Conservation (phyloP, 768 basidiomycete species). For the Postia placenta region DNA sequence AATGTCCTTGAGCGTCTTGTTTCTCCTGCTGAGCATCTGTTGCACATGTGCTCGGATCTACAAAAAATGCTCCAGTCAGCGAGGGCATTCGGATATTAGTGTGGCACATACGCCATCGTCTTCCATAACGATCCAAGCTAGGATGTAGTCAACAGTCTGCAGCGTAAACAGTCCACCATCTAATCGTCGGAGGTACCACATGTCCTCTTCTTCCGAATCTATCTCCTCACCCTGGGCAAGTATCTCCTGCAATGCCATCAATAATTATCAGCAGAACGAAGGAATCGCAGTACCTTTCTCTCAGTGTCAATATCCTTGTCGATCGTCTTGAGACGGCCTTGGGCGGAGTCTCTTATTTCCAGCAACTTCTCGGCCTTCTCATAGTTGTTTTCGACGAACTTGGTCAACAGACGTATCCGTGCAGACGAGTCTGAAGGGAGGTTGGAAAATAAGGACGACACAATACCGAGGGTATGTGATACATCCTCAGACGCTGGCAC, state of each 20-base stretch:
- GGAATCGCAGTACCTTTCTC: slow-evolving; percentile 47
- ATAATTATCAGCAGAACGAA: not conserved
- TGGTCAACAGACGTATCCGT: slow-evolving; percentile 78
- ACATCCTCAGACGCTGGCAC: slow-evolving; percentile 71
- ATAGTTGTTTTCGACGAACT: slow-evolving; percentile 90
- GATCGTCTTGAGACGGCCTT: slow-evolving; percentile 48
- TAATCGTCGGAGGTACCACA: slow-evolving; percentile 80
- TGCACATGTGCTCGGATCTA: slow-evolving; percentile 75
- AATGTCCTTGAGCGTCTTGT: slow-evolving; percentile 64
- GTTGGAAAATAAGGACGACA: slow-evolving; percentile 83
- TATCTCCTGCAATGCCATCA: slow-evolving; percentile 48
- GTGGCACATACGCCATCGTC: slow-evolving; percentile 81
- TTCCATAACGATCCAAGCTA: slow-evolving; percentile 96
- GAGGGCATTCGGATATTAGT: slow-evolving; percentile 1
- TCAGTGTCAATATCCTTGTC: slow-evolving; percentile 68
- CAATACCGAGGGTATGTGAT: slow-evolving; percentile 82
- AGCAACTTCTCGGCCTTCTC: slow-evolving; percentile 93
- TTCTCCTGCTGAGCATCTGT: slow-evolving; percentile 72
- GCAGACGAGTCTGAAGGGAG: slow-evolving; percentile 78
- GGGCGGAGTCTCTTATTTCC: slow-evolving; percentile 75
- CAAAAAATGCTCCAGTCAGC: slow-evolving; percentile 1
- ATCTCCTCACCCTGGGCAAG: slow-evolving; percentile 51
- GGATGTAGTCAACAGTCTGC: slow-evolving; percentile 89
- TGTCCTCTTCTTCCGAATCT: slow-evolving; percentile 58
- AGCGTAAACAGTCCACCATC: slow-evolving; percentile 85